A percentile compares a stretch with the other conserved stretches of the same genome.
Conservation (phyloP, 768 basidiomycete species). For the Leccinum uliginosum region DNA sequence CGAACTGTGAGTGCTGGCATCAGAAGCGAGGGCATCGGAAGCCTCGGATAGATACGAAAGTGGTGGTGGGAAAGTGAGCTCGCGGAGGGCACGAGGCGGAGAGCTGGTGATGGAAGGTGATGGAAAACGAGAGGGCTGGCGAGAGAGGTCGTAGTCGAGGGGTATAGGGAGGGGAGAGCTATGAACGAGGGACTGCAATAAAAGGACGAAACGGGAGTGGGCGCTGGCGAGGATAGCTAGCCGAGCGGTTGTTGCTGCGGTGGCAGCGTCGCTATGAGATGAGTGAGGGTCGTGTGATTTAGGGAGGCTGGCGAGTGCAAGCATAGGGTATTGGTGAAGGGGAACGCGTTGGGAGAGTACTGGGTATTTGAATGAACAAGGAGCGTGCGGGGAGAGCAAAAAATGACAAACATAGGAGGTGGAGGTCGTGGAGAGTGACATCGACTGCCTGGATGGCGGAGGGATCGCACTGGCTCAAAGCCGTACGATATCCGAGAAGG, state of each 20-base stretch:
- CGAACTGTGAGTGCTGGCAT: conserved; percentile 4
- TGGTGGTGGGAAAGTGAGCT: conserved; percentile 74
- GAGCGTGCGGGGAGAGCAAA: conserved; percentile 5
- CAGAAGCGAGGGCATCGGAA: conserved; percentile 9
- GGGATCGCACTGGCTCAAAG: conserved; percentile 39
- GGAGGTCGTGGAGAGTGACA: conserved; percentile 55
- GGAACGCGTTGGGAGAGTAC: conserved; percentile 63
- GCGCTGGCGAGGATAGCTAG: conserved; percentile 51
- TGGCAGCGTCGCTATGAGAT: conserved; percentile 27
- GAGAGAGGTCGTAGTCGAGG: conserved; percentile 40
- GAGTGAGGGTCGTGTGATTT: conserved; percentile 27
- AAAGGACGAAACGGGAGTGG: conserved; percentile 71
- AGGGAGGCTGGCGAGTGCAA: conserved; percentile 54
- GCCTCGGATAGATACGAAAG: conserved; percentile 43
- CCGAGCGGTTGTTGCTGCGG: conserved; percentile 25
- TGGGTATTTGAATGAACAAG: conserved; percentile 25
- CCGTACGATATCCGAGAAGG: conserved; percentile 53
- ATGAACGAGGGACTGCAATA: conserved; percentile 69
- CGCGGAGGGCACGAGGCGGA: conserved; percentile 37
- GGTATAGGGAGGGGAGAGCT: conserved; percentile 48
- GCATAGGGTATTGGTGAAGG: conserved; percentile 68
- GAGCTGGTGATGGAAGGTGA: conserved; percentile 14
- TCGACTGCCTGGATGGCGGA: conserved; percentile 42
- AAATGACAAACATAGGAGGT: conserved; percentile 56
- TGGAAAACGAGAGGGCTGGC: conserved; percentile 19